Evolutionary conservation across 2,329 filamentous ascomycete species (phyloP).

Genomic region (Cercospora beticola): DNA sequence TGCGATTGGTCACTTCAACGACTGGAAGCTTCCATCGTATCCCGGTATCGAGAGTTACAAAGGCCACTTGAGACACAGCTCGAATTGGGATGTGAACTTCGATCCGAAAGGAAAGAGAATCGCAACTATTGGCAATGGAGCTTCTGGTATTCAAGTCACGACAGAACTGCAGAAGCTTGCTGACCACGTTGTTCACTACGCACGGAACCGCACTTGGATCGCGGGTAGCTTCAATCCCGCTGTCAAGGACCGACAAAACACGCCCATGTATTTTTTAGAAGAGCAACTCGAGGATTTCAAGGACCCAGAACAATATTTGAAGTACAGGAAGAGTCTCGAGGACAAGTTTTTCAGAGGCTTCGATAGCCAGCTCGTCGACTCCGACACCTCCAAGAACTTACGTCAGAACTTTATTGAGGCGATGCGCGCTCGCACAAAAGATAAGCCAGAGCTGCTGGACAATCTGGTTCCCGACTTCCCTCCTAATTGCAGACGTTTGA

Average conservation of each 20-base stretch:
- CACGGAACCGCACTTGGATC: constrained; percentile 65
- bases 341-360: constrained; percentile 61
- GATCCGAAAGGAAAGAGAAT: constrained; percentile 41
- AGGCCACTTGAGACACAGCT: constrained; percentile 42
- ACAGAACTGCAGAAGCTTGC: constrained; percentile 52
- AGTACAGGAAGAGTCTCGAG: constrained; percentile 45
- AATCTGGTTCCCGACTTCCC: constrained; percentile 46
- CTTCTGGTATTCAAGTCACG: constrained; percentile 43
- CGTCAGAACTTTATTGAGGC: constrained; percentile 40
- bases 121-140: constrained; percentile 46
- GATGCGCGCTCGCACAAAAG: constrained; percentile 42
- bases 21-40: constrained; percentile 63
- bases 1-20: constrained; percentile 65
- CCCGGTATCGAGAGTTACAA: constrained; percentile 40
- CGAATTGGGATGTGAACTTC: constrained; percentile 39
- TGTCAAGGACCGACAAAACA: constrained; percentile 49
- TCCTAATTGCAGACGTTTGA: constrained; percentile 48
- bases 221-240: constrained; percentile 58
- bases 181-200: constrained; percentile 61
- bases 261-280: constrained; percentile 55
- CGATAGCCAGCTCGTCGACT: constrained; percentile 41
- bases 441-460: constrained; percentile 41
- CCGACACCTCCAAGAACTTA: constrained; percentile 38
- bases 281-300: constrained; percentile 59
- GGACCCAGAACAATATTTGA: constrained; percentile 61